Evolutionary conservation across 495 filamentous ascomycete genomes (phyloP).

Genomic region (Aspergillus panamensis): DNA sequence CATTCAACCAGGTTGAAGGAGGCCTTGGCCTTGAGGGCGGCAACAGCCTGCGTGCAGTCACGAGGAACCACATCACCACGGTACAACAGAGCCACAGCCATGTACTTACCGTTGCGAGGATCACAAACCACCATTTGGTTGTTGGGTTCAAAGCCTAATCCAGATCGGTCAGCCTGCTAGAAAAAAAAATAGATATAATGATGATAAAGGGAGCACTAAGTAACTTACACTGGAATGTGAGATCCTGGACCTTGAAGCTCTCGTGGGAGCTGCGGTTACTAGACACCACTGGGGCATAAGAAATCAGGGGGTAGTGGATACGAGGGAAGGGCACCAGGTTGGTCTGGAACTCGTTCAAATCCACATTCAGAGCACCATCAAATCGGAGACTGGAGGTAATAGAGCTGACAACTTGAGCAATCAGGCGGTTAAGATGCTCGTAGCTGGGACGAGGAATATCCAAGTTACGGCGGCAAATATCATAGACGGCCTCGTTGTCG

Average conservation of each 20-base stretch:
- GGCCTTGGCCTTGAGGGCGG: conserved; percentile 76
- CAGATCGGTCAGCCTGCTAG: conserved; percentile 16
- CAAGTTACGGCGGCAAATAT: conserved; percentile 85
- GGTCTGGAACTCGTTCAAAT: conserved; percentile 93
- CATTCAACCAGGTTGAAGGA: conserved; percentile 93
- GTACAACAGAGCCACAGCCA: conserved; percentile 87
- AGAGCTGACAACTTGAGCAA: conserved; percentile 88
- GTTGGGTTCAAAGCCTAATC: conserved; percentile 77
- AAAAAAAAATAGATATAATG: conserved; percentile 23
- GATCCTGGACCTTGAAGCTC: conserved; percentile 84
- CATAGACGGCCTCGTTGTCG: conserved; percentile 90
- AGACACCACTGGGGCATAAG: conserved; percentile 82
- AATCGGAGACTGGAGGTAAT: conserved; percentile 89
- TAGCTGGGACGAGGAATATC: conserved; percentile 83
- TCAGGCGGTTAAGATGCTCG: conserved; percentile 86
- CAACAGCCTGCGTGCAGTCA: conserved; percentile 77
- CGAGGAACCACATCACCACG: conserved; percentile 85
- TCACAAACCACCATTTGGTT: conserved; percentile 97
- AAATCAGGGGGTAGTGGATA: conserved; percentile 89
- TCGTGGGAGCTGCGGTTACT: conserved; percentile 80
- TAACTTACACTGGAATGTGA: conserved; percentile 77
- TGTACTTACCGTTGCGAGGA: conserved; percentile 89
- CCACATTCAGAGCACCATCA: conserved; percentile 87
- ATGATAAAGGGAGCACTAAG: not conserved
- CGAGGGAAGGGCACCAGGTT: conserved; percentile 89